Percentiles rank a stretch among this genome's conserved stretches.
phyloP scores from a whole-genome alignment of 1,139 yeast species.

The Meyerozyma carpophila region DNA sequence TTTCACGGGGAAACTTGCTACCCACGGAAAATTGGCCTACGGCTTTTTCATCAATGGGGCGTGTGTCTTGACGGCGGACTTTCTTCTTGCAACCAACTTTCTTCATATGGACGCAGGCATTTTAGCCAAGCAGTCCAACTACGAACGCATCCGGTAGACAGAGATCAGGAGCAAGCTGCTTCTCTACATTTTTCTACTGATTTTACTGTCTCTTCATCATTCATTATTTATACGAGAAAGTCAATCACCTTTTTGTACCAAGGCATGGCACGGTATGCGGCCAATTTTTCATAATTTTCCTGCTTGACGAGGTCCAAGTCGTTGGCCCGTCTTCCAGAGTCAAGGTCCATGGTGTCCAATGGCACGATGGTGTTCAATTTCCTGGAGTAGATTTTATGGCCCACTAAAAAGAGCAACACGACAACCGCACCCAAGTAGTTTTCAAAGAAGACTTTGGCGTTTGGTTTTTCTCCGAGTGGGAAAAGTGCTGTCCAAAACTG shows the following conservation, averaged over 20 bases:
- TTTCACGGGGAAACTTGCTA: conserved; percentile 71
- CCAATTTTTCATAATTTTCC: not conserved
- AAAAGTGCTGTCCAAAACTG: conserved; percentile 41
- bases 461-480: conserved; percentile 29
- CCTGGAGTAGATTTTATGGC: conserved; percentile 31
- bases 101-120: conserved; percentile 34
- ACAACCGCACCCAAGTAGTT: conserved; percentile 32
- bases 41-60: conserved; percentile 64
- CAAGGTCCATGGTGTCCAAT: conserved; percentile 8
- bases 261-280: not conserved
- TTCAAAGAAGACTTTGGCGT: conserved; percentile 25
- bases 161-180: no score
- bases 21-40: conserved; percentile 39
- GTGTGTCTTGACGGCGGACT: conserved; percentile 44
- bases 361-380: conserved; percentile 23
- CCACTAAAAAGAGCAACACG: conserved; percentile 24
- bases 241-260: not conserved
- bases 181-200: not conserved
- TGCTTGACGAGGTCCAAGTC: conserved; percentile 1
- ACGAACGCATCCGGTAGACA: not conserved
- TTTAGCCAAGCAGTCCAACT: conserved; percentile 16
- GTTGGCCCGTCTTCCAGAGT: not conserved
- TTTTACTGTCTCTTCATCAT: not conserved
- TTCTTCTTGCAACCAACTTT: conserved; percentile 36
- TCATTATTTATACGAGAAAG: not conserved